Percentiles rank a stretch among this genome's conserved stretches.
Conservation (phyloP, 768 basidiomycete genomes). For the Coprinopsis sp. region DNA sequence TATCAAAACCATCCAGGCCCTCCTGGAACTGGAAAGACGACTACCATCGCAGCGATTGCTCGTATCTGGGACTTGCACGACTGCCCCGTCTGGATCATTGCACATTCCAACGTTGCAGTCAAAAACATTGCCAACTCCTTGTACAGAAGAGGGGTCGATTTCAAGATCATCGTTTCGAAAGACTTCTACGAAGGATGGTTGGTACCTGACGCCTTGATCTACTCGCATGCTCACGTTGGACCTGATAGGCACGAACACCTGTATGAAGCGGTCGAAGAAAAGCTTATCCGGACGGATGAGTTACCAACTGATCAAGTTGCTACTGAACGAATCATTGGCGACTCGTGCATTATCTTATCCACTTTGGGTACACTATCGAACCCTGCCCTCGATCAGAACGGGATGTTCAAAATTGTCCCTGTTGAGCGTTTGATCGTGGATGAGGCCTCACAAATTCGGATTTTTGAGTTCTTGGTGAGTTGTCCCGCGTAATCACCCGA, state of each 20-base stretch:
- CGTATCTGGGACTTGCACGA: constrained; percentile 26
- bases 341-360: constrained; percentile 35
- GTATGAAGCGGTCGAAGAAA: constrained; percentile 29
- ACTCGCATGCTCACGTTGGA: neutral
- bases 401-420: constrained; percentile 34
- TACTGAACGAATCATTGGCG: constrained; percentile 23
- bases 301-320: constrained; percentile 24
- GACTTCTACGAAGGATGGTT: constrained; percentile 48
- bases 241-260: constrained; percentile 46
- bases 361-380: constrained; percentile 51
- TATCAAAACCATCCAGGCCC: constrained; percentile 31
- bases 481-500: neutral
- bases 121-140: constrained; percentile 47
- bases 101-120: constrained; percentile 48
- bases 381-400: constrained; percentile 29
- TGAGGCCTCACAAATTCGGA: constrained; percentile 49
- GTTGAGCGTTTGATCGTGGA: constrained; percentile 49
- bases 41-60: constrained; percentile 42
- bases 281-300: constrained; percentile 39
- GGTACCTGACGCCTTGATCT: neutral
- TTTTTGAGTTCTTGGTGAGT: constrained; percentile 44
- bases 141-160: constrained; percentile 29
- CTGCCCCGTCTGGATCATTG: constrained; percentile 35
- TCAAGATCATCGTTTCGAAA: constrained; percentile 41
- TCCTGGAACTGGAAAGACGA: constrained; percentile 52